These are phyloP conservation scores for Suhomyces canberraensis DNA, from an alignment of 805 yeast species.

Conservation along the genomic window DNA sequence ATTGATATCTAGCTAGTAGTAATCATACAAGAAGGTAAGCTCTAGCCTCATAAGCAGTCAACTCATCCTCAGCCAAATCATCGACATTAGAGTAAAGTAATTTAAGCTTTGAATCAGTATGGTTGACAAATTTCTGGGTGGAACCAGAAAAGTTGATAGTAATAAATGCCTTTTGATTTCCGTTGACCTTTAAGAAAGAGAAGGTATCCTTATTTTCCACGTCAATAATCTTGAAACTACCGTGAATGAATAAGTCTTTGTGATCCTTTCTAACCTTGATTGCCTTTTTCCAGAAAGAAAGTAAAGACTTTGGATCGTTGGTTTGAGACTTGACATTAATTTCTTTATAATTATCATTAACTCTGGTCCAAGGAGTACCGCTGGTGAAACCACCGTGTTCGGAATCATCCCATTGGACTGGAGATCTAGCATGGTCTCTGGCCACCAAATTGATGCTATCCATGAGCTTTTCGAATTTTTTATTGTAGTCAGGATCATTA, in stretches of 20 bases:
- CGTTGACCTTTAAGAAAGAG: slow-evolving; percentile 38
- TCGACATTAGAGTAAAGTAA: slow-evolving; percentile 32
- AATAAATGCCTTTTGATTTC: slow-evolving; percentile 29
- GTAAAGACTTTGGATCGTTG: slow-evolving; percentile 44
- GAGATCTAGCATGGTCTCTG: slow-evolving; percentile 55
- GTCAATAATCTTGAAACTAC: slow-evolving; percentile 44
- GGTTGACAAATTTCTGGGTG: slow-evolving; percentile 25
- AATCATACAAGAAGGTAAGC: slow-evolving; percentile 34
- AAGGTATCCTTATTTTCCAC: slow-evolving; percentile 40
- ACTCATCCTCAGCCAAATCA: slow-evolving; percentile 18
- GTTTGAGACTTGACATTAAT: slow-evolving; percentile 48
- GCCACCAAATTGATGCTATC: slow-evolving; percentile 37
- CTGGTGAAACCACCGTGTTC: slow-evolving; percentile 47
- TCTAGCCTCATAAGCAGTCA: slow-evolving; percentile 47
- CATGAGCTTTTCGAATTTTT: slow-evolving; percentile 25
- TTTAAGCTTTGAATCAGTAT: slow-evolving; percentile 24
- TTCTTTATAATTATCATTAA: slow-evolving; percentile 47
- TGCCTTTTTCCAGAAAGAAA: slow-evolving; percentile 44
- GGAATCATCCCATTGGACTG: slow-evolving; percentile 51
- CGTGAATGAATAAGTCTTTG: slow-evolving; percentile 45
- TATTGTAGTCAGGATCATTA: slow-evolving; percentile 17
- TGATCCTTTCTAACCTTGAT: slow-evolving; percentile 42
- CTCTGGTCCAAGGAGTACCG: slow-evolving; percentile 51
- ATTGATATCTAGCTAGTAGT: too few species aligned
- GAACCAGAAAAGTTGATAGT: slow-evolving; percentile 43